Evolutionary conservation across 306 rosid species (phyloP), one percentile per base, ranked within the genome.

Genomic region (Lathyrus sativus): DNA sequence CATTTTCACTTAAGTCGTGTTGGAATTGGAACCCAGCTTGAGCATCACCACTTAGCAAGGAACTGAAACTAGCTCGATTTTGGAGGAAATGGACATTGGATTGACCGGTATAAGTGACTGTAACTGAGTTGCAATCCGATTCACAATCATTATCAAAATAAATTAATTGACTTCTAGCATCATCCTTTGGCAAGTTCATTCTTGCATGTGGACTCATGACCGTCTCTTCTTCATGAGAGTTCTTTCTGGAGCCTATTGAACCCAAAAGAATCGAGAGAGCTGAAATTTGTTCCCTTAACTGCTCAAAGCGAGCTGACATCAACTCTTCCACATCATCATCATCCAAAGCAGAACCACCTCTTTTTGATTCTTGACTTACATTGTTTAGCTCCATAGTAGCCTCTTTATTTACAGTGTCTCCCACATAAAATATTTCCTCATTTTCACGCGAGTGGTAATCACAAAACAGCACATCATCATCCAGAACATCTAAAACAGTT

Each of bases 181-280:
- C 75, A 42, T 63, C 77, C 48, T 24, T 71, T 26, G 54, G 44
- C 48, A 60, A 22, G 66, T 68, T 70, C 58, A 54, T 45, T 31
- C 62, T 62, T 65, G 55, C 77, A 56, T 46, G 53, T 42, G 73
- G 55, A 44, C 35, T 78, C 6, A 68, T 50, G 57, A 46, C 22
- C 5, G 19, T 39, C 24, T 31, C 65, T 51, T 67, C 74, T 59
- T 62, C 71, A 22, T 28, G 74, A 48, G 45, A 70, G 71, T 66
- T 73, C 68, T 66, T 75, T 61, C 31, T 59, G 61, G 76, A 71
- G 58, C 38, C 78, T 11, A 49, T 56, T 35, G 71, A 63, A 22
- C 79, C 72, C 72, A 71, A 45, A 76, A 73, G 79, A 72, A 24
- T 43, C n/a, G 86, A 76, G 29, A 80, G 81, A 38, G 70, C 78